Conservation (phyloP, 2,329 filamentous ascomycete genomes). For the Metarhizium rileyi region DNA sequence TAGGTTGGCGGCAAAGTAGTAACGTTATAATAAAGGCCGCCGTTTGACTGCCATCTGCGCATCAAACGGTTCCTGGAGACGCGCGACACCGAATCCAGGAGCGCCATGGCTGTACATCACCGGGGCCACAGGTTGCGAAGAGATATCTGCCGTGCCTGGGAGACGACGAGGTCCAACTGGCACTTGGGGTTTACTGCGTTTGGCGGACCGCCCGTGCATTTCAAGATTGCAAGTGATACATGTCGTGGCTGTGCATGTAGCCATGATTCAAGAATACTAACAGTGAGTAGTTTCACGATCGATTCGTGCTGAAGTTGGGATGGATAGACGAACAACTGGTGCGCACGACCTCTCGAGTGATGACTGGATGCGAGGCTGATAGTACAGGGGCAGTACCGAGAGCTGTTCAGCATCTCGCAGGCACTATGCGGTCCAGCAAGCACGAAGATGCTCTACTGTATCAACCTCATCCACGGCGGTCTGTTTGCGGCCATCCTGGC, state of each 20-base stretch:
- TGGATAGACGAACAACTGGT: constrained; percentile 65
- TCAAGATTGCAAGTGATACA: constrained; percentile 42
- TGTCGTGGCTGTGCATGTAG: not conserved
- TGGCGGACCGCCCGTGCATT: constrained; percentile 60
- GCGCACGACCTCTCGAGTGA: constrained; percentile 4
- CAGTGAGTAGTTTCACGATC: constrained; percentile 37
- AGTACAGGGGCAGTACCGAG: constrained; percentile 46
- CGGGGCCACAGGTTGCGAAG: not conserved
- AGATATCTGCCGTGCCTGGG: not conserved
- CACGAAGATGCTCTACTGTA: constrained; percentile 63
- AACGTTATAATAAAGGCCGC: not conserved
- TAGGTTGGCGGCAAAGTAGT: too few species aligned
- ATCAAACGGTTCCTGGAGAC: not conserved
- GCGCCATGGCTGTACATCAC: not conserved
- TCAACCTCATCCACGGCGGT: constrained; percentile 54
- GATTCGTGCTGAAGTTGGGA: constrained; percentile 48
- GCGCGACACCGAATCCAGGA: not conserved
- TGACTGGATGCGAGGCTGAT: not conserved
- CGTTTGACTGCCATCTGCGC: not conserved
- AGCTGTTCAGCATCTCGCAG: constrained; percentile 61
- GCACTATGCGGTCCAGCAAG: constrained; percentile 57
- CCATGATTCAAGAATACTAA: not conserved
- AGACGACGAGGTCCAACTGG: constrained; percentile 30
- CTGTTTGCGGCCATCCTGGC: constrained; percentile 45
- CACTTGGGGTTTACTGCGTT: constrained; percentile 56